Evolutionary conservation across 495 filamentous ascomycete species (phyloP).

Genomic region (Apodospora peruviana): DNA sequence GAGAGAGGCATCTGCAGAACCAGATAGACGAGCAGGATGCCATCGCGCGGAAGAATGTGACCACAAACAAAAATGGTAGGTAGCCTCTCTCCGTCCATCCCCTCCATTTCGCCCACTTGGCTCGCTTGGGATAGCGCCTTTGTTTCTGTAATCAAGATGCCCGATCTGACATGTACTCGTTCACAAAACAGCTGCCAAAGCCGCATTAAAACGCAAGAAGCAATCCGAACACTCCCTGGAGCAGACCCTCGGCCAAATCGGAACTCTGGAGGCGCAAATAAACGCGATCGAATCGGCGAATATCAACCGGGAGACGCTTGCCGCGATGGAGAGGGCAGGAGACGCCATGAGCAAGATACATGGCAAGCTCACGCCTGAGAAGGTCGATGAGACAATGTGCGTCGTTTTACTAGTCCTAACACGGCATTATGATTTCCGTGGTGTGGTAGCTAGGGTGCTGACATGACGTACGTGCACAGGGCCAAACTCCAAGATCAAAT

Average conservation of each 20-base stretch:
- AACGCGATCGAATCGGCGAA: conserved; percentile 96
- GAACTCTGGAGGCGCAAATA: conserved; percentile 90
- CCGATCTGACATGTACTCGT: conserved; percentile 12
- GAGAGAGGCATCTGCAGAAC: conserved; percentile 81
- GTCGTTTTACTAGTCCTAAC: conserved; percentile 37
- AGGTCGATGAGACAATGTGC: conserved; percentile 94
- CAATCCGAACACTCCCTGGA: conserved; percentile 82
- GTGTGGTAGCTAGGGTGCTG: conserved; percentile 7
- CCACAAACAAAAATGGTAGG: conserved; percentile 85
- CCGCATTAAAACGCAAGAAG: conserved; percentile 94
- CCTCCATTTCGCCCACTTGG: too few species aligned
- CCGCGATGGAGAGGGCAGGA: conserved; percentile 86
- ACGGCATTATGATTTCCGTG: too few species aligned
- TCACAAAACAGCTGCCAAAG: conserved; percentile 65
- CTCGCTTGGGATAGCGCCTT: conserved; percentile 8
- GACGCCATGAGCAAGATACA: conserved; percentile 91
- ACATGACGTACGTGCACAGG: conserved; percentile 54
- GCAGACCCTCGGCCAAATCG: conserved; percentile 82
- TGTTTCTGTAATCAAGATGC: not conserved
- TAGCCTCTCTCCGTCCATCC: not conserved
- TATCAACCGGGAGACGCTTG: conserved; percentile 94
- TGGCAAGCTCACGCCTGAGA: conserved; percentile 79
- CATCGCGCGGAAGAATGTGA: conserved; percentile 84
- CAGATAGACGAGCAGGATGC: conserved; percentile 93
- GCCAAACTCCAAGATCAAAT: conserved; percentile 90